Evolutionary conservation across 257 asterid species (phyloP).

Genomic region (Verbena officinalis): DNA sequence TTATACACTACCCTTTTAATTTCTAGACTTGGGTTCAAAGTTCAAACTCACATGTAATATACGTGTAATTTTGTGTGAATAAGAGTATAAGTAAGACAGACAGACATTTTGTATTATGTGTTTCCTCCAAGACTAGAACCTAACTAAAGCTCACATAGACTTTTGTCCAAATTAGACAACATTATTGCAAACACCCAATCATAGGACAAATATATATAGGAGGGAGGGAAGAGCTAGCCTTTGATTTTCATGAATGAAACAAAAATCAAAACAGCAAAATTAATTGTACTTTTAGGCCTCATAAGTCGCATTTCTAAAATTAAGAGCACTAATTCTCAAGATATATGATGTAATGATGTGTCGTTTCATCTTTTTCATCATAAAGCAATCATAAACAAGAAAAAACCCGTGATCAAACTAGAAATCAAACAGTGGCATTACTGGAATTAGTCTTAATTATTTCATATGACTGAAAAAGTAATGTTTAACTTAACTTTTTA

Average conservation of each 20-base stretch:
- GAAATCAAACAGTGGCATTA: not conserved
- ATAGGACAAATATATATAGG: not conserved
- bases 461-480: too few relatives aligned
- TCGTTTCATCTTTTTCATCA: not conserved
- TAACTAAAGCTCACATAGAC: slow-evolving; percentile 35
- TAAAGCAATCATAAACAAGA: not conserved
- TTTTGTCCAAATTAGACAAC: slow-evolving; percentile 27
- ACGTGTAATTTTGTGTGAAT: not conserved
- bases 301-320: not conserved
- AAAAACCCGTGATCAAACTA: slow-evolving; percentile 7
- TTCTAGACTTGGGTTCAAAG: slow-evolving; percentile 8
- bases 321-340: not conserved
- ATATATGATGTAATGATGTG: not conserved
- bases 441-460: not conserved
- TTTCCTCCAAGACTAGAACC: slow-evolving; percentile 29
- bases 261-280: not conserved
- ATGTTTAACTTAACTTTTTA: too few relatives aligned
- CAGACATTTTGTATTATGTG: slow-evolving; percentile 17
- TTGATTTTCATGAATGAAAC: not conserved
- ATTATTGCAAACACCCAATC: slow-evolving; percentile 17
- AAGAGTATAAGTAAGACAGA: slow-evolving; percentile 25
- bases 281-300: slow-evolving; percentile 9
- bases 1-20: not conserved
- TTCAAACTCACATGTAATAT: slow-evolving; percentile 42
- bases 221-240: not conserved